Evolutionary conservation across 495 filamentous ascomycete genomes (phyloP).

Genomic region (Penicillium fimorum): DNA sequence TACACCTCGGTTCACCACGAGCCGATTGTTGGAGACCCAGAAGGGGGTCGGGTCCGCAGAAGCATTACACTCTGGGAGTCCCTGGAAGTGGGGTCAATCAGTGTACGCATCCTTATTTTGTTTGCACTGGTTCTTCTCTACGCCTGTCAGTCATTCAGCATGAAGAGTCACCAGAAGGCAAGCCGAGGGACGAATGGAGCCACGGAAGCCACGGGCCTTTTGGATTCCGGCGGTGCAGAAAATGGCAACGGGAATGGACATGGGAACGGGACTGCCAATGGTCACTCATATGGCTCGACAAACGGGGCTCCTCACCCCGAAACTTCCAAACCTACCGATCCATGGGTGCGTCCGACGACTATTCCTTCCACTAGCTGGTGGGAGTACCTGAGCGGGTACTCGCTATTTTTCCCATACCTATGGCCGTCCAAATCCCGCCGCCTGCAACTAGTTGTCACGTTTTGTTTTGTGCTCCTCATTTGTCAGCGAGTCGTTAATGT

Average conservation of each 20-base stretch:
- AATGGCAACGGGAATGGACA: conserved; percentile 43
- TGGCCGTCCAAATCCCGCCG: conserved; percentile 74
- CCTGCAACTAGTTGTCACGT: conserved; percentile 68
- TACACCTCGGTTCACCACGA: conserved; percentile 60
- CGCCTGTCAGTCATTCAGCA: conserved; percentile 46
- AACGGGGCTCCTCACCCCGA: conserved; percentile 40
- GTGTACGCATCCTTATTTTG: conserved; percentile 60
- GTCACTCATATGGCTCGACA: conserved; percentile 49
- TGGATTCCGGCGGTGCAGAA: conserved; percentile 41
- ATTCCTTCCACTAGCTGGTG: conserved; percentile 73
- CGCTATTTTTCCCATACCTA: conserved; percentile 88
- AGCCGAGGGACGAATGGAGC: conserved; percentile 30
- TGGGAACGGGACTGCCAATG: conserved; percentile 45
- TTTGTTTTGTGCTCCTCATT: conserved; percentile 74
- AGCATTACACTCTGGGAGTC: conserved; percentile 65
- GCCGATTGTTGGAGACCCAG: conserved; percentile 54
- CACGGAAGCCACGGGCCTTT: conserved; percentile 57
- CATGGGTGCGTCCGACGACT: conserved; percentile 66
- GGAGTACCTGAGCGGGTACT: conserved; percentile 87
- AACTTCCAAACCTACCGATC: conserved; percentile 41
- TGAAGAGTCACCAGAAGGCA: conserved; percentile 28
- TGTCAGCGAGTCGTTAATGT: conserved; percentile 75
- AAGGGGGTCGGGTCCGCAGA: conserved; percentile 42
- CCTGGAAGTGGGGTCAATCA: conserved; percentile 56
- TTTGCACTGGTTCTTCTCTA: conserved; percentile 59